phyloP scores from a whole-genome alignment of 164 flowering plant species.

The Cinnamomum chago region DNA sequence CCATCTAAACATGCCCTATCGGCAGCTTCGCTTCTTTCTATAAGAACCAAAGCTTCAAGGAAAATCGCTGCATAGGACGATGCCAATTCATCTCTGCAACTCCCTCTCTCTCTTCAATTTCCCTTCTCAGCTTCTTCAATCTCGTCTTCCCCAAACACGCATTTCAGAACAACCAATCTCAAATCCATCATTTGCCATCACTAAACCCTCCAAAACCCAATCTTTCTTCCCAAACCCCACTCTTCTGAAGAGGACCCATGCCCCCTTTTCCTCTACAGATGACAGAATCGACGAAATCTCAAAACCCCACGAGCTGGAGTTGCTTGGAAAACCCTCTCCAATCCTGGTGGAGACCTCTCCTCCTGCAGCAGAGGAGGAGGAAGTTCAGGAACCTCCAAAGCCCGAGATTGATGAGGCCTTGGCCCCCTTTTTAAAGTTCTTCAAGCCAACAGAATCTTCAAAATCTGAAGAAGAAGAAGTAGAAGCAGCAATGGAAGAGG shows the following conservation, averaged over 20 bases:
- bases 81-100: conserved; percentile 24
- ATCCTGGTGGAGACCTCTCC: conserved; percentile 25
- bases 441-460: conserved; percentile 44
- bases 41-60: too few species aligned
- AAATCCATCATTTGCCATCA: neutral
- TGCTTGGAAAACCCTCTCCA: conserved; percentile 62
- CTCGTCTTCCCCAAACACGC: conserved; percentile 2
- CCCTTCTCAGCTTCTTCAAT: neutral
- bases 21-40: too few species aligned
- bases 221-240: conserved; percentile 11
- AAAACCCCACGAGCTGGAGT: conserved; percentile 49
- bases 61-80: neutral
- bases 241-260: conserved; percentile 27
- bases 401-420: conserved; percentile 49
- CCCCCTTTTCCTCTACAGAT: conserved; percentile 23
- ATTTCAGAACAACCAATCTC: conserved; percentile 9
- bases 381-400: conserved; percentile 14
- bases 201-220: conserved; percentile 5
- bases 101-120: conserved; percentile 12
- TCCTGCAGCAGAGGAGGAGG: conserved; percentile 21
- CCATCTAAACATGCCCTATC: too few species aligned
- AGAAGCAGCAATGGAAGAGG: conserved; percentile 6
- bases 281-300: conserved; percentile 24
- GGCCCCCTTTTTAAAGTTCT: conserved; percentile 80
- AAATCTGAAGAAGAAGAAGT: conserved; percentile 21